Base-by-base conservation (phyloP, 371 early-diverging fungal species). In the Mucor lusitanicus region DNA sequence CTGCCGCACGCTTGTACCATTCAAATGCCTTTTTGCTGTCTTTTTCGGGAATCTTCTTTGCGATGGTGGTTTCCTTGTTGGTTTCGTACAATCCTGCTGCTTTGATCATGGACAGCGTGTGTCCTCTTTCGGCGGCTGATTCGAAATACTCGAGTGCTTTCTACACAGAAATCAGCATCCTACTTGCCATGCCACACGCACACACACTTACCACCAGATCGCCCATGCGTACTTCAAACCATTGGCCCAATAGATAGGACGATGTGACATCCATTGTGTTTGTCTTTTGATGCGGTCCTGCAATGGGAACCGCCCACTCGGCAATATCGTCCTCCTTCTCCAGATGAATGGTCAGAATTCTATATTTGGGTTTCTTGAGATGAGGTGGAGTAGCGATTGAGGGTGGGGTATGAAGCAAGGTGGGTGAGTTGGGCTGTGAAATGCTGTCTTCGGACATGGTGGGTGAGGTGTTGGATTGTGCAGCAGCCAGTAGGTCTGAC, bases 331-430 rank as follows among this genome's bases (percentile, higher is more conserved):
- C 76, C 17, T 75, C 80, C 54, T 83, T 83, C 67, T 83, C 84
- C 23, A 83, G 68, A 66, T 83, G 84, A 64, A 84, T 75, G 6
- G 84, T 81, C 44, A 84, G 65, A 32, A 82, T 70, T 66, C 81
- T 70, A 63, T 83, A 83, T 46, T 78, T 80, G 15, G 65, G 63
- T 46, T 65, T 68, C 59, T 68, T 66, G 33, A 72, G 35, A 15
- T 68, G 70, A 40, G 73, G 70, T 40, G 76, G 76, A 0, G 76
- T 76, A 12, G 70, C 68, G 23, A 73, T 68, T 3, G 67, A 40
- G 50, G 79, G 75, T 7, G 80, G 80, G 13, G 80, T 75, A 46
- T 67, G 68, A 19, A 73, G 33, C n/a, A 72, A 44, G 6, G 72
- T 65, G 33, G 81, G 81, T 17, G 81, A 81, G n/a, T 65, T 65